Evolutionary conservation across 106 monocot species (phyloP), one percentile per base, ranked within the genome.

Genomic region (Allium sativum): DNA sequence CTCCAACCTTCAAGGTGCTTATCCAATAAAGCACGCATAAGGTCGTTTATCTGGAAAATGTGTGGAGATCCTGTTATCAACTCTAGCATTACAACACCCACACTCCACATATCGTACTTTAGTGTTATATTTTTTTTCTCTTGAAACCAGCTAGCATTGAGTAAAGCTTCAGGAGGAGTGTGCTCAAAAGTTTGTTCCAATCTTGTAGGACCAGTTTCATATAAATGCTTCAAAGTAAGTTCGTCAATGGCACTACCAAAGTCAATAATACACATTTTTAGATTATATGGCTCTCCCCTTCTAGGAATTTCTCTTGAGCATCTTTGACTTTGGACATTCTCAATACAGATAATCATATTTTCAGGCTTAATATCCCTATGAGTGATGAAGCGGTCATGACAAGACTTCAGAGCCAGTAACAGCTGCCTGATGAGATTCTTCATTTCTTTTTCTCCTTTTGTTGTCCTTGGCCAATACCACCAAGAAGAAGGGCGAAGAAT

Each of bases 71-170:
- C 93, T 63, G 85, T 48, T 40, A 93, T 85, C 70, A 93, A 77
- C 80, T 93, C 93, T 68, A 93, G 67, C 64, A 93, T 88, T 47
- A 93, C 69, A 21, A 93, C 93, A 61, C 93, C 93, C 15, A 85
- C 87, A 65, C 93, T 93, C 93, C 93, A 93, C 77, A 88, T 85
- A 59, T 93, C 93, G 74, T 93, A 93, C 88, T 93, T 93, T 50
- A 78, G 51, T 58, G 58, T 77, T 44, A 68, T 55, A 59, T 70
- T 59, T 53, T 60, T 59, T 77, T 84, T 73, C 19, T 60, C 93
- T 21, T 71, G 74, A 71, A 75, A 93, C 93, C 93, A 93, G 70
- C 72, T 85, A 55, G 75, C 62, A 78, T 93, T 93, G 54, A 93
- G 82, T 61, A 93, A 72, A 58, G 88, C 93, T 80, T 93, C 93